Evolutionary conservation across 2,329 filamentous ascomycete species (phyloP).

Genomic region (Microascus cirrosus): DNA sequence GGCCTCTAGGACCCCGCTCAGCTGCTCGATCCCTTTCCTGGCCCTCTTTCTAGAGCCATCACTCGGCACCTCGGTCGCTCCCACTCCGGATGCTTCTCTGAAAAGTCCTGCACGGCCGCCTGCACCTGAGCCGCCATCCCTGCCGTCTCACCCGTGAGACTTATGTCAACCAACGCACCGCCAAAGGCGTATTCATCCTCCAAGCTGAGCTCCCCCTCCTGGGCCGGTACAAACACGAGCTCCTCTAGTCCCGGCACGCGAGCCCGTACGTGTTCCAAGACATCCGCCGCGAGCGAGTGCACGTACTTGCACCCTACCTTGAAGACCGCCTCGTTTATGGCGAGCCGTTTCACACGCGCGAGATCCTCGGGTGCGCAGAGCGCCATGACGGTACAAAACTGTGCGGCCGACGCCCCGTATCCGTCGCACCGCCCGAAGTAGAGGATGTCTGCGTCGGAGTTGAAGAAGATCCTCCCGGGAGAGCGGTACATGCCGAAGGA

Average conservation of each 20-base stretch:
- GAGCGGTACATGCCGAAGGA: conserved; percentile 29
- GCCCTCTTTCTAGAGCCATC: not conserved
- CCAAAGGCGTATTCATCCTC: not conserved
- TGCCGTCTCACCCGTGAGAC: not conserved
- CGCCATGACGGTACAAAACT: conserved; percentile 31
- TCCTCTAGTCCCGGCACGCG: conserved; percentile 27
- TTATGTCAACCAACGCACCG: not conserved
- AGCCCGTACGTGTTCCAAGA: conserved; percentile 23
- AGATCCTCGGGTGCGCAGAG: conserved; percentile 29
- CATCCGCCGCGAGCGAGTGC: conserved; percentile 25
- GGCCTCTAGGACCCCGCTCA: not conserved
- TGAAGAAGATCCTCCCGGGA: conserved; percentile 29
- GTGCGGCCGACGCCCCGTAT: conserved; percentile 31
- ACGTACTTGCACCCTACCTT: conserved; percentile 18
- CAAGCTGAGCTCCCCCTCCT: conserved; percentile 12
- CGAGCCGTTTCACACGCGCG: conserved; percentile 26
- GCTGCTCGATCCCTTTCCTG: not conserved
- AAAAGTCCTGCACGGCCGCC: not conserved
- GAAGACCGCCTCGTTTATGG: conserved; percentile 33
- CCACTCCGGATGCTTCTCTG: not conserved
- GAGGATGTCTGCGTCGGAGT: conserved; percentile 27
- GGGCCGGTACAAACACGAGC: conserved; percentile 30
- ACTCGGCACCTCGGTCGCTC: not conserved
- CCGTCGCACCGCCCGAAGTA: conserved; percentile 34
- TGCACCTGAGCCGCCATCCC: not conserved